These are phyloP conservation scores for Castanea crenata DNA, from an alignment of 306 rosid species.

Conservation along the genomic window DNA sequence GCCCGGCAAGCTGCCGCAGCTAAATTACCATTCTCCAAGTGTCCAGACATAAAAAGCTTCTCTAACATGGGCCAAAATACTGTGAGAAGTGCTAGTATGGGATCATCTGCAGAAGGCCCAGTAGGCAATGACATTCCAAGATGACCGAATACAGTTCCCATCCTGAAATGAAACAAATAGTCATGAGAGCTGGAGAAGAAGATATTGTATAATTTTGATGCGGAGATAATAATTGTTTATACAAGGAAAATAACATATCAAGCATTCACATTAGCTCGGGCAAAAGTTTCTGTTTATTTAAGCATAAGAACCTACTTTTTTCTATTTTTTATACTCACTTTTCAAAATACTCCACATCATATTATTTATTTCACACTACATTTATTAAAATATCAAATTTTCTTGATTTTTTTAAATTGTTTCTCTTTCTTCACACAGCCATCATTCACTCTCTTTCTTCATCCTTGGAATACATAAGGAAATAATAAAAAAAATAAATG, in stretches of 20 bases:
- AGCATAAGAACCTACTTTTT: too few species aligned
- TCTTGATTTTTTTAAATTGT: too few species aligned
- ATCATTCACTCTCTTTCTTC: too few species aligned
- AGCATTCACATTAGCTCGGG: too few species aligned
- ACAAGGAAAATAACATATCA: background rate
- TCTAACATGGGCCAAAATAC: constrained; percentile 92
- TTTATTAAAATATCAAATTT: too few species aligned
- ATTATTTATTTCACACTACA: too few species aligned
- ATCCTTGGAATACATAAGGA: too few species aligned
- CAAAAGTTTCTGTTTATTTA: too few species aligned
- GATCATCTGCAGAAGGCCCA: constrained; percentile 68
- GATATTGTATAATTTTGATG: background rate
- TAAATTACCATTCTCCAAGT: constrained; percentile 86
- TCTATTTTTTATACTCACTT: too few species aligned
- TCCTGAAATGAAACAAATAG: constrained; percentile 51
- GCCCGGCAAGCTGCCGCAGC: constrained; percentile 92
- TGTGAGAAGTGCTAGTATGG: constrained; percentile 63
- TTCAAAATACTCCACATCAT: too few species aligned
- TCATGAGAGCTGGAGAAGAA: constrained; percentile 15
- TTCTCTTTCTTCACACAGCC: too few species aligned
- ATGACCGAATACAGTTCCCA: constrained; percentile 92
- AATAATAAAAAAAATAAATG: too few species aligned
- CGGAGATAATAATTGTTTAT: constrained; percentile 1
- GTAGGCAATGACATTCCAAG: constrained; percentile 48
- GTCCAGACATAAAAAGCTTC: constrained; percentile 75